These are phyloP conservation scores for Astrephomene gubernaculifera DNA, from an alignment of 139 green algal species.

Conservation along the genomic window DNA sequence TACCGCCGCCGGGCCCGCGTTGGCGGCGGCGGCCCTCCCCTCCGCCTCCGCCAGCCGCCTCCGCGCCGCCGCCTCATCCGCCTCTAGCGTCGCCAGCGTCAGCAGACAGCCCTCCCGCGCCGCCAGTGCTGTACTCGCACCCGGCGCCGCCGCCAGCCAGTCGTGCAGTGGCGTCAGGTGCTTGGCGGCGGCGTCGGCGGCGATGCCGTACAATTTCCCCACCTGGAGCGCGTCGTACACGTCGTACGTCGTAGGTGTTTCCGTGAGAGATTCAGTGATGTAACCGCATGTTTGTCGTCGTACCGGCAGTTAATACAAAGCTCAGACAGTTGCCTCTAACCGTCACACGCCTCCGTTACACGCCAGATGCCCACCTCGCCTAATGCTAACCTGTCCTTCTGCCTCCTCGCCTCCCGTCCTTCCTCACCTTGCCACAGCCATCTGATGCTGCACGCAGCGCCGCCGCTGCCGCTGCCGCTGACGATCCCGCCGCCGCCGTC, in stretches of 20 bases:
- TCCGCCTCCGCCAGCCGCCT: not conserved
- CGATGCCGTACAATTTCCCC: constrained; percentile 20
- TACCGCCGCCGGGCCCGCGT: not conserved
- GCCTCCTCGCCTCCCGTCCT: not conserved
- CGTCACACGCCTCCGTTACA: too few relatives aligned
- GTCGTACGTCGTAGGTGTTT: too few relatives aligned
- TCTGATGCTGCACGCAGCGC: not conserved
- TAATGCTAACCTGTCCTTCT: not conserved
- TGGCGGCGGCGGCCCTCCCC: not conserved
- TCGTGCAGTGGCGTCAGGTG: constrained; percentile 34
- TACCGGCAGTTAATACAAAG: too few relatives aligned
- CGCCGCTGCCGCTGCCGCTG: not conserved
- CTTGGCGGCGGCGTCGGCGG: constrained; percentile 27
- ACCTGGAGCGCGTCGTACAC: too few relatives aligned
- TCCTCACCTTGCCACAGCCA: not conserved
- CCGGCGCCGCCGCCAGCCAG: constrained; percentile 34
- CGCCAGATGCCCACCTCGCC: not conserved
- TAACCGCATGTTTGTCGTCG: too few relatives aligned
- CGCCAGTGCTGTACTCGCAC: not conserved
- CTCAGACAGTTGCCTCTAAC: too few relatives aligned
- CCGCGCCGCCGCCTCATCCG: not conserved
- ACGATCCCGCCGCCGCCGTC: not conserved
- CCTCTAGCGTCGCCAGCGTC: constrained; percentile 21
- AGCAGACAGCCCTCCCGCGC: constrained; percentile 42
- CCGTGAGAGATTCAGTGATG: too few relatives aligned